Evolutionary conservation across 345 rosid species (phyloP), one percentile per base, ranked within the genome.

Genomic region (Noccaea bulbosa): DNA sequence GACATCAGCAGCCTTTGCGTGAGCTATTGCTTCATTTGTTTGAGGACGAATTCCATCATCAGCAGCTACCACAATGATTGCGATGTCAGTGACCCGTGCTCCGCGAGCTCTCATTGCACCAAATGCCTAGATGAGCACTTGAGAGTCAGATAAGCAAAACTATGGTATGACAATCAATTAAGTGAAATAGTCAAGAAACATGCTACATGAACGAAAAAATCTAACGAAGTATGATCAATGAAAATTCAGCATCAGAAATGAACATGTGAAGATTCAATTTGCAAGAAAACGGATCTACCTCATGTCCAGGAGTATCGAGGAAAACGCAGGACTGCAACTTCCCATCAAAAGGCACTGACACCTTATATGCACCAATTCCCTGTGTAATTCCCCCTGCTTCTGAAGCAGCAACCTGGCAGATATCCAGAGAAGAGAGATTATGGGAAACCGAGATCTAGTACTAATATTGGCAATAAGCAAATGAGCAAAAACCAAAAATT

Each of bases 51-150:
- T 91, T 59, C 99, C 99, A 80, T 94, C 99, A 82, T 89, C 96
- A 69, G 97, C 97, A 69, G 99, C 99, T 69, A 94, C 97, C 63
- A 94, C 99, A 75, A 94, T 88, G 66, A 94, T 78, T 68, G 89
- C 95, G 64, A 94, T 91, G 71, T 94, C 99, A 39, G 99, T 94
- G 72, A 94, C 96, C 71, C 97, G 81, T 14, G 99, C 96, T 71
- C 99, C 96, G 27, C 96, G 97, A 81, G 99, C 99, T 83, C 99
- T 91, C 96, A 94, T 94, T 71, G 97, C 99, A 71, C 97, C 99
- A 85, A 94, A 94, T 73, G 97, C 97, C 99, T 94, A 81, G 72
- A 82, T 24, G 62, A 76, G 46, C 45, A 69, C 32, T 43, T 33
- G 81, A 80, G 74, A 74, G 49, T 65, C 14, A 71, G 57, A 69